Percentiles rank a stretch among this genome's conserved stretches.
Evolutionary conservation across 345 rosid genomes (phyloP).

Genomic region (Eutrema japonicum): DNA sequence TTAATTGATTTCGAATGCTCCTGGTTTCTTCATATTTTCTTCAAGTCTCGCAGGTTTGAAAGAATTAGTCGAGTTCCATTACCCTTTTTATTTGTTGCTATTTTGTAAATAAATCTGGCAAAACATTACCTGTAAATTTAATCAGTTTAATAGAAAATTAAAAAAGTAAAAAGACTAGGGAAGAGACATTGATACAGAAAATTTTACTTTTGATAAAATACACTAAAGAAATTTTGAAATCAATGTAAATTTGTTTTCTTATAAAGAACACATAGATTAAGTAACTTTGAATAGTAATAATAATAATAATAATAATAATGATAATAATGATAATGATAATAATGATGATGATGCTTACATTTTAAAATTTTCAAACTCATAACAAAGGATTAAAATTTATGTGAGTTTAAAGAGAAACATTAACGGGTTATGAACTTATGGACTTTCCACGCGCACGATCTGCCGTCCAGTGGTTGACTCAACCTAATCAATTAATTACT

Average conservation of each 20-base stretch:
- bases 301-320: not conserved
- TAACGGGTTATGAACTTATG: not conserved
- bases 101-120: no score
- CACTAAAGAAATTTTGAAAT: no score
- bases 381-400: not conserved
- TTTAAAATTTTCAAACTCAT: not conserved
- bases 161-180: not conserved
- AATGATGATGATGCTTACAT: not conserved
- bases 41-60: no score
- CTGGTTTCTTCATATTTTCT: no score
- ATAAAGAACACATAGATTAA: not conserved
- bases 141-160: no score
- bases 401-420: not conserved
- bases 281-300: not conserved
- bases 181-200: not conserved
- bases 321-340: not conserved
- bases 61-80: no score
- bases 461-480: constrained; percentile 42
- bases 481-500: constrained; percentile 40
- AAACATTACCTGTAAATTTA: no score
- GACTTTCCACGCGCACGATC: constrained; percentile 44
- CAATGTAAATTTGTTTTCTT: no score
- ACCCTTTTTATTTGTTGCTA: no score
- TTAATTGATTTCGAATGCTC: no score
- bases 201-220: no score